Evolutionary conservation across 106 monocot genomes (phyloP).

Genomic region (Dendrobium officinale): DNA sequence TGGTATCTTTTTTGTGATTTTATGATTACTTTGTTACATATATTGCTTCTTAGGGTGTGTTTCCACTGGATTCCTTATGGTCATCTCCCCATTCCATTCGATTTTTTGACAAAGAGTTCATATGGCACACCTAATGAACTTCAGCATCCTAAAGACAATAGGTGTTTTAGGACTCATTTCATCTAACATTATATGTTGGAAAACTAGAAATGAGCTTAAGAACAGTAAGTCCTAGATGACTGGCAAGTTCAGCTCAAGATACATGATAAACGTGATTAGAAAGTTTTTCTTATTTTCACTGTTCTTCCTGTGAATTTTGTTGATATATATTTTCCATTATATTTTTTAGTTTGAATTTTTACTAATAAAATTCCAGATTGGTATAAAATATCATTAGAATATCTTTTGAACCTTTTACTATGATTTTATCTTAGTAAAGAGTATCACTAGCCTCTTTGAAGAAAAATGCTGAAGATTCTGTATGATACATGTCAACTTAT

Average conservation of each 20-base stretch:
- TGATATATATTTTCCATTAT: background rate
- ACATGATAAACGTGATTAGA: background rate
- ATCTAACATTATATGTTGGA: background rate
- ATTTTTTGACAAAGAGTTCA: too few relatives aligned
- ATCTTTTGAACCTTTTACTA: background rate
- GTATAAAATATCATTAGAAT: background rate
- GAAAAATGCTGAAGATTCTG: background rate
- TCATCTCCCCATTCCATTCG: too few relatives aligned
- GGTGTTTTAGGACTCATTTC: background rate
- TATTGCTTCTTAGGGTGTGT: too few relatives aligned
- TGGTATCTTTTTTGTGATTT: too few relatives aligned
- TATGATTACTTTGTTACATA: too few relatives aligned
- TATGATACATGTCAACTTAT: background rate
- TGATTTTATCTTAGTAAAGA: background rate
- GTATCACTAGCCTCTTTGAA: background rate
- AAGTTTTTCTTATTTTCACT: background rate
- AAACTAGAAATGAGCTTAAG: background rate
- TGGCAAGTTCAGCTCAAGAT: background rate
- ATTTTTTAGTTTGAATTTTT: background rate
- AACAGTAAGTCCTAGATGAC: background rate
- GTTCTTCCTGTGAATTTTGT: too few relatives aligned
- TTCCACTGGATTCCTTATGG: too few relatives aligned
- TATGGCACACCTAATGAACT: too few relatives aligned
- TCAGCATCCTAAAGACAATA: background rate
- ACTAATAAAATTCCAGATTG: background rate